Evolutionary conservation across 2,329 filamentous ascomycete species (phyloP).

Genomic region (Fusarium sp.): DNA sequence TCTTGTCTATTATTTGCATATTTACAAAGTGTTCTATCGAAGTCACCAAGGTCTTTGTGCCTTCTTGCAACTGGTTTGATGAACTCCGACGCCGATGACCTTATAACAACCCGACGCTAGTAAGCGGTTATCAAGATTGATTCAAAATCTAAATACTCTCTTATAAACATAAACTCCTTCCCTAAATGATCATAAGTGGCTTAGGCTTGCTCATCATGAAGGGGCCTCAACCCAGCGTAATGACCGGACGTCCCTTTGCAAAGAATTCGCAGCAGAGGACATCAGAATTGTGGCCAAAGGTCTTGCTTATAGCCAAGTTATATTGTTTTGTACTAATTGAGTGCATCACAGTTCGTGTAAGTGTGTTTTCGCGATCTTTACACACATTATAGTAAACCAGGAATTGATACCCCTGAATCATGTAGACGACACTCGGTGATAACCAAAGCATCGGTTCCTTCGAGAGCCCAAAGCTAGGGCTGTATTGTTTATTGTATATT

Average conservation of each 20-base stretch:
- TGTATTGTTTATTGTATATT: background rate
- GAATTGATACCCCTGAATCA: background rate
- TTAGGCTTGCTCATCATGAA: background rate
- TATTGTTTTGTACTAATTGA: background rate
- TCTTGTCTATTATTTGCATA: background rate
- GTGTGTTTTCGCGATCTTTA: background rate
- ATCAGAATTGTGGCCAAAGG: background rate
- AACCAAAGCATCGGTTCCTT: background rate
- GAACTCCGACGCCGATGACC: background rate
- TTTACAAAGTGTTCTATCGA: background rate
- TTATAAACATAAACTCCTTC: background rate
- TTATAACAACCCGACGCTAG: background rate
- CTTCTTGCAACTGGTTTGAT: background rate
- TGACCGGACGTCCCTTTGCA: background rate
- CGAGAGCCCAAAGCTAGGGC: accelerated
- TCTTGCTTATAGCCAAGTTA: background rate
- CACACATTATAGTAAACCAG: background rate
- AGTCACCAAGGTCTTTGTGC: background rate
- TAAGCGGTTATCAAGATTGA: no score
- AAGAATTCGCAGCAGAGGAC: background rate
- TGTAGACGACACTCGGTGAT: background rate
- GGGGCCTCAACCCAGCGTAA: background rate
- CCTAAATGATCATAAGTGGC: background rate
- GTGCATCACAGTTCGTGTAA: background rate
- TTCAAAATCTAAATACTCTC: no score